phyloP scores from a whole-genome alignment of 2,329 filamentous ascomycete species.

The Rhinocladiella mackenziei region DNA sequence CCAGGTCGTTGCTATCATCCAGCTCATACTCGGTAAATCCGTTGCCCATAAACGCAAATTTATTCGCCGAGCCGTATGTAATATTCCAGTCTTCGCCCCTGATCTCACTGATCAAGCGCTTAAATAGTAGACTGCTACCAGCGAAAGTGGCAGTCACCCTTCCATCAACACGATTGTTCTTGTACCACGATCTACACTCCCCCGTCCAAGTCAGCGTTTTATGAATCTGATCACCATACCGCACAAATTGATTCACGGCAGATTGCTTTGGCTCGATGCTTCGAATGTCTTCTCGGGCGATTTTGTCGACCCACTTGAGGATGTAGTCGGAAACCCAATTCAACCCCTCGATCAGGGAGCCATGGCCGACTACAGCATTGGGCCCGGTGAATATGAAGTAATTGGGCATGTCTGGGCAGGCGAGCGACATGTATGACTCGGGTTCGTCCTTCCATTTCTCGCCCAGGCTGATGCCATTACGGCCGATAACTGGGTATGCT shows the following conservation, averaged over 20 bases:
- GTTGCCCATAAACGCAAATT: slow-evolving; percentile 33
- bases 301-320: slow-evolving; percentile 33
- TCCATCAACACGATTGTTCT: slow-evolving; percentile 20
- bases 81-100: slow-evolving; percentile 32
- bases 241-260: slow-evolving; percentile 34
- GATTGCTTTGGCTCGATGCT: slow-evolving; percentile 31
- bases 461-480: slow-evolving; percentile 30
- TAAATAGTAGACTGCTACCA: slow-evolving; percentile 34
- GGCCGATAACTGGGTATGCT: slow-evolving; percentile 36
- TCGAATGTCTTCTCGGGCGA: slow-evolving; percentile 35
- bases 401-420: slow-evolving; percentile 34
- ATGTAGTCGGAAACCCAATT: slow-evolving; percentile 33
- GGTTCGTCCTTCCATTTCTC: slow-evolving; percentile 32
- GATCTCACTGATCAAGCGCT: slow-evolving; percentile 34
- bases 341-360: slow-evolving; percentile 30
- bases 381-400: slow-evolving; percentile 36
- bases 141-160: slow-evolving; percentile 23
- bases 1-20: slow-evolving; percentile 7
- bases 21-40: slow-evolving; percentile 41
- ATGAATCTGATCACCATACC: slow-evolving; percentile 35
- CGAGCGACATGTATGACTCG: slow-evolving; percentile 31
- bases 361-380: slow-evolving; percentile 32
- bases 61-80: slow-evolving; percentile 23
- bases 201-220: slow-evolving; percentile 31
- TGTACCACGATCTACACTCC: slow-evolving; percentile 25